Conservation (phyloP, 2,329 filamentous ascomycete genomes). For the Pseudocercospora fijiensis region DNA sequence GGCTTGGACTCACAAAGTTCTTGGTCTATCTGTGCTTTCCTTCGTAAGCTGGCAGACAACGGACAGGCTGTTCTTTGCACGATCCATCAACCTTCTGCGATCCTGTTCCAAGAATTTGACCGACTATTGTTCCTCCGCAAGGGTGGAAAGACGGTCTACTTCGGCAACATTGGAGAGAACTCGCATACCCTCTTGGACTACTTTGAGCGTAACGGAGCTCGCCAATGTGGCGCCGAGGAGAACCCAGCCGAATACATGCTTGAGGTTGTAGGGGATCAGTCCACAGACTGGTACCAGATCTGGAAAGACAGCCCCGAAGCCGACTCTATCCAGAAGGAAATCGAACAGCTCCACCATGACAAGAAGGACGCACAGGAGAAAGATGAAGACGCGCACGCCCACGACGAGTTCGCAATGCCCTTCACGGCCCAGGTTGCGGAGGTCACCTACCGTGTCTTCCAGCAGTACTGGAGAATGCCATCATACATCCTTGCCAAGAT, state of each 20-base stretch:
- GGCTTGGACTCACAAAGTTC: constrained; percentile 65
- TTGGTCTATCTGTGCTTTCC: constrained; percentile 62
- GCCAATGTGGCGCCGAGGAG: constrained; percentile 55
- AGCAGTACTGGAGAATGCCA: constrained; percentile 48
- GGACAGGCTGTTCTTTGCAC: constrained; percentile 51
- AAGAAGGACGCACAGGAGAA: constrained; percentile 31
- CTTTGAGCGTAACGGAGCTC: constrained; percentile 65
- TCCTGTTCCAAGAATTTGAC: constrained; percentile 50
- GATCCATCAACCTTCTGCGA: constrained; percentile 49
- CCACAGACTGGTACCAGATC: constrained; percentile 44
- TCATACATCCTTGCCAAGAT: constrained; percentile 59
- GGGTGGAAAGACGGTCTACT: constrained; percentile 49
- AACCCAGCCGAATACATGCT: constrained; percentile 79
- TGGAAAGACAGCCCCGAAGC: constrained; percentile 41
- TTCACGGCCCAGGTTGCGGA: constrained; percentile 39
- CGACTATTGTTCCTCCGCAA: constrained; percentile 46
- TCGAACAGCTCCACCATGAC: constrained; percentile 44
- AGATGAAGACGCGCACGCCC: constrained; percentile 28
- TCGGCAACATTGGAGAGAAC: constrained; percentile 49
- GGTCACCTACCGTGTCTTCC: constrained; percentile 46
- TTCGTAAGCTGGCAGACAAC: constrained; percentile 58
- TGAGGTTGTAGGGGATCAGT: constrained; percentile 44
- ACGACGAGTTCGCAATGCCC: constrained; percentile 48
- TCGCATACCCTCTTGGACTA: constrained; percentile 45
- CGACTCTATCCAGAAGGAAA: constrained; percentile 39